These are phyloP conservation scores for Paraphoma chrysanthemicola DNA, from an alignment of 2,329 filamentous ascomycete species.

Conservation along the genomic window DNA sequence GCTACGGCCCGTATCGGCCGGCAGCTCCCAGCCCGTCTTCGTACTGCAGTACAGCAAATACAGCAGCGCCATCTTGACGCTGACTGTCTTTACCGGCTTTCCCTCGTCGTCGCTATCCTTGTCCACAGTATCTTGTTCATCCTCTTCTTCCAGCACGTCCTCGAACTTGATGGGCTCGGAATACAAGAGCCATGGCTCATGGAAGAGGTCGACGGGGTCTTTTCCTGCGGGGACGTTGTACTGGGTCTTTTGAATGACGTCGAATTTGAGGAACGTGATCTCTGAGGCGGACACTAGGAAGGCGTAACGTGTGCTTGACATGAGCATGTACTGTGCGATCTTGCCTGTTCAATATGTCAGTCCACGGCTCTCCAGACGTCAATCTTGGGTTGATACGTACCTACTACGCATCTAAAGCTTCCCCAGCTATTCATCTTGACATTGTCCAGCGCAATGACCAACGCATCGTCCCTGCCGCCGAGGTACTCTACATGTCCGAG, in stretches of 20 bases:
- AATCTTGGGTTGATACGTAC: conserved; percentile 1
- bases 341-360: conserved; percentile 15
- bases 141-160: conserved; percentile 6
- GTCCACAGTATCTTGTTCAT: neutral
- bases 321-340: conserved; percentile 25
- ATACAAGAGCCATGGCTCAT: conserved; percentile 18
- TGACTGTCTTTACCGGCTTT: neutral
- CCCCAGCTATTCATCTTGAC: conserved; percentile 15
- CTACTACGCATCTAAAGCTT: conserved; percentile 26
- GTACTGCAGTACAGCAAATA: conserved; percentile 11
- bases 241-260: conserved; percentile 2
- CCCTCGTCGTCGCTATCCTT: too few species aligned
- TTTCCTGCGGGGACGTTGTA: neutral
- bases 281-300: conserved; percentile 27
- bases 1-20: conserved; percentile 7
- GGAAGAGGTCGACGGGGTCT: neutral
- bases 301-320: conserved; percentile 17
- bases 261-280: conserved; percentile 23
- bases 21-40: conserved; percentile 8
- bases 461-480: conserved; percentile 16
- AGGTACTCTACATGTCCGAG: conserved; percentile 29
- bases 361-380: neutral
- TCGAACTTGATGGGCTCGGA: conserved; percentile 19
- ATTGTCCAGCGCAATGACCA: conserved; percentile 15
- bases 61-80: conserved; percentile 16